phyloP scores from a whole-genome alignment of 129 eudicot species.

The Pulicaria dysenterica region DNA sequence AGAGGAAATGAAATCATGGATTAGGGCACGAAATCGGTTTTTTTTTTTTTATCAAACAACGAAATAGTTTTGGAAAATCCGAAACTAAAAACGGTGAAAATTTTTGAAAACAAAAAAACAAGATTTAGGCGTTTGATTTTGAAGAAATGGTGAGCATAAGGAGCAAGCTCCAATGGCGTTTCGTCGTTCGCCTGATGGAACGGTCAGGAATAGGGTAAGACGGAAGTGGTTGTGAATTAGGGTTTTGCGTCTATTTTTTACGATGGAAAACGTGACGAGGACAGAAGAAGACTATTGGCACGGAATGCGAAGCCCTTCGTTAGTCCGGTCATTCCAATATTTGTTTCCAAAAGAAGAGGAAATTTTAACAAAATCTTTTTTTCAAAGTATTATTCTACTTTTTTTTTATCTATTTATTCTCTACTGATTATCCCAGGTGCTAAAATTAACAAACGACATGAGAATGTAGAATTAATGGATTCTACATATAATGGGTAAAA shows the following conservation, averaged over 20 bases:
- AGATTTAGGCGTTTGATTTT: not conserved
- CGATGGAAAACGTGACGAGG: not conserved
- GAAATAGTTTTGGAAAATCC: not conserved
- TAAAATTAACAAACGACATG: too few relatives aligned
- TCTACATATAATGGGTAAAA: too few relatives aligned
- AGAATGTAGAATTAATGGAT: too few relatives aligned
- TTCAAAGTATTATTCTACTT: too few relatives aligned
- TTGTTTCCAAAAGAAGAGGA: too few relatives aligned
- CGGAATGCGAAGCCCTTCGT: too few relatives aligned
- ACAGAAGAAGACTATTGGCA: not conserved
- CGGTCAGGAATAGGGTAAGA: conserved; percentile 28
- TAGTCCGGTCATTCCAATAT: too few relatives aligned
- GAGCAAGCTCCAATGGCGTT: conserved; percentile 14
- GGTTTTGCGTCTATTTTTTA: conserved; percentile 21
- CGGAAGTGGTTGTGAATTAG: conserved; percentile 30
- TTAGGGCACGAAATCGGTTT: conserved; percentile 32
- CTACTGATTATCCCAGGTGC: too few relatives aligned
- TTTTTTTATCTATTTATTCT: too few relatives aligned
- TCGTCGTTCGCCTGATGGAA: conserved; percentile 19
- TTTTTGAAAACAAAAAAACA: not conserved
- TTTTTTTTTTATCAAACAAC: conserved; percentile 27
- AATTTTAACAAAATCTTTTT: too few relatives aligned
- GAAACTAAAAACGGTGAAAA: not conserved
- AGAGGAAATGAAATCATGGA: conserved; percentile 15
- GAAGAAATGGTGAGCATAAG: conserved; percentile 11